phyloP scores from a whole-genome alignment of 2,329 filamentous ascomycete species.

The Penicillium sp. region DNA sequence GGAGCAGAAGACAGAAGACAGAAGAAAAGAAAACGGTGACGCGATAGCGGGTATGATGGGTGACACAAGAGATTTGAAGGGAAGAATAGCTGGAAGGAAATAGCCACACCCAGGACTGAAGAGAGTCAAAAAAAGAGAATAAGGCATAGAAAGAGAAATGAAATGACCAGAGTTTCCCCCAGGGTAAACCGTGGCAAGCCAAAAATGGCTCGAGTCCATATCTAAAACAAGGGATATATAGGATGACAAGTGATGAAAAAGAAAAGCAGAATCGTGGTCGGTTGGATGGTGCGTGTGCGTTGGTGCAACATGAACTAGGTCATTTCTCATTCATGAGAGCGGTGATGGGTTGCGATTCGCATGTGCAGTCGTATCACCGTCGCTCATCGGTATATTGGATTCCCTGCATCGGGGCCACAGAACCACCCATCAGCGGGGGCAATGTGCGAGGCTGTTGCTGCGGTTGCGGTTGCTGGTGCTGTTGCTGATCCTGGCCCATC shows the following conservation, averaged over 20 bases:
- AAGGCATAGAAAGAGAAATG: slow-evolving; percentile 7
- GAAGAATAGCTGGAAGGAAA: not conserved
- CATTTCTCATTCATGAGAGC: slow-evolving; percentile 28
- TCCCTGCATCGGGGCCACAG: slow-evolving; percentile 53
- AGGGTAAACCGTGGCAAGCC: no score
- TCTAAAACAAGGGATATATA: slow-evolving; percentile 27
- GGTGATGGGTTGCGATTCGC: not conserved
- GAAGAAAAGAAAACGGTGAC: not conserved
- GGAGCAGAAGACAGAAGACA: slow-evolving; percentile 7
- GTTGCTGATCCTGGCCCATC: slow-evolving; percentile 32
- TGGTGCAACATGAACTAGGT: slow-evolving; percentile 26
- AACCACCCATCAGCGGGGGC: slow-evolving; percentile 52
- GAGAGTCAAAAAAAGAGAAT: not conserved
- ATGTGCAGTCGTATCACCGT: slow-evolving; percentile 36
- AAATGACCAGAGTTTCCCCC: no score
- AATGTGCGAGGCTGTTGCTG: slow-evolving; percentile 49
- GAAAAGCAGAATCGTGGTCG: slow-evolving; percentile 19
- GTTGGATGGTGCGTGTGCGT: slow-evolving; percentile 6
- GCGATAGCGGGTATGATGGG: slow-evolving; percentile 29
- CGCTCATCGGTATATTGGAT: slow-evolving; percentile 56
- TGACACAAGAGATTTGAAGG: slow-evolving; percentile 13
- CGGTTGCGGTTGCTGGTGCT: slow-evolving; percentile 39
- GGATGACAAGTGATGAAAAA: slow-evolving; percentile 24
- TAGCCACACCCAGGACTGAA: slow-evolving; percentile 21
- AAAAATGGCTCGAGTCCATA: slow-evolving; percentile 5